These are phyloP conservation scores for Saccharomyces hybrid DNA, from an alignment of 1,139 yeast species.

Conservation along the genomic window DNA sequence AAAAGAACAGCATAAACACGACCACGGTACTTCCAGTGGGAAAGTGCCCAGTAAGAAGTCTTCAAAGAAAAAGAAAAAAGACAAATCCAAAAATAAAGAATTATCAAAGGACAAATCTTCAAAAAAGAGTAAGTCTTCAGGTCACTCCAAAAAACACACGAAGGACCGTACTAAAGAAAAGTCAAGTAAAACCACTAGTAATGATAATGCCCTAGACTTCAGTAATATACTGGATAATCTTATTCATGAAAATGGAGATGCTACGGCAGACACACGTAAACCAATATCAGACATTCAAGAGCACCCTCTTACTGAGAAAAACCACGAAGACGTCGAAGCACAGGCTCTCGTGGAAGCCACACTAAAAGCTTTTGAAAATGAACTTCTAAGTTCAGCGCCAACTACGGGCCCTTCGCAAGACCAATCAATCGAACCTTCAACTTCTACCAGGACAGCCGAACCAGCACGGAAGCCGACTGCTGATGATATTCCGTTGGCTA, in stretches of 20 bases:
- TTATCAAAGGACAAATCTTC: slow-evolving; percentile 8
- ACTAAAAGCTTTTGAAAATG: slow-evolving; percentile 28
- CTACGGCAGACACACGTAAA: background rate
- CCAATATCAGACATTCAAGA: slow-evolving; percentile 1
- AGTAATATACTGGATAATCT: background rate
- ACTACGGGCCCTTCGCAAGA: slow-evolving; percentile 5
- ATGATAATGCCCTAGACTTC: slow-evolving; percentile 5
- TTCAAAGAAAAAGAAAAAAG: slow-evolving; percentile 18
- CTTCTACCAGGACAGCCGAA: background rate
- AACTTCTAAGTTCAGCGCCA: slow-evolving; percentile 17
- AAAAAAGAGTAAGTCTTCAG: background rate
- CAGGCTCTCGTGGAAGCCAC: slow-evolving; percentile 31
- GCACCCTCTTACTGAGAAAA: background rate
- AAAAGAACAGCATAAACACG: slow-evolving; percentile 1
- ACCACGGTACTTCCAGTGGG: slow-evolving; percentile 1
- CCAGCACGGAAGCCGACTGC: background rate
- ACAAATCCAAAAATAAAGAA: slow-evolving; percentile 8
- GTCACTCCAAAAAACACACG: background rate
- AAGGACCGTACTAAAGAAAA: slow-evolving; percentile 1
- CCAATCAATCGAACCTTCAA: slow-evolving; percentile 2
- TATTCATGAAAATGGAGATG: background rate
- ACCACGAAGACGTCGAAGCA: slow-evolving; percentile 24
- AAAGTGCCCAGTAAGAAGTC: slow-evolving; percentile 10
- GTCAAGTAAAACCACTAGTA: slow-evolving; percentile 11
- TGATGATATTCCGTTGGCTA: slow-evolving; percentile 1